Conservation (phyloP, 192 early-diverging fungal species). For the Coemansia sp. region DNA sequence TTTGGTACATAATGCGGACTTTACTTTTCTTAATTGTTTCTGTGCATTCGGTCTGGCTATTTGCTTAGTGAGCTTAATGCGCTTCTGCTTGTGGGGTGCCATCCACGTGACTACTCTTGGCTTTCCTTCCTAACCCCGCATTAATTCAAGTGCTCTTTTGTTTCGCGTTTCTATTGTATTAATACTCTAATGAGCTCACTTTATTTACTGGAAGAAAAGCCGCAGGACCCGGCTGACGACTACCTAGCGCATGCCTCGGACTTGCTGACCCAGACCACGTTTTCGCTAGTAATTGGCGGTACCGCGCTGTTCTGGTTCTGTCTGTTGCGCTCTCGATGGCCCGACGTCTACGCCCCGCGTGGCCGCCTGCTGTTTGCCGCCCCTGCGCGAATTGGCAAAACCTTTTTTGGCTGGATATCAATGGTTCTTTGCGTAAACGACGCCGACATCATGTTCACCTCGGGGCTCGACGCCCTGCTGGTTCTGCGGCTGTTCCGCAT, state of each 20-base stretch:
- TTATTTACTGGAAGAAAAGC: not conserved
- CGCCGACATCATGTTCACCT: conserved; percentile 51
- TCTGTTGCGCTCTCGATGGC: conserved; percentile 56
- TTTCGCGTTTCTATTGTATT: conserved; percentile 1
- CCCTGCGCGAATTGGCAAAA: conserved; percentile 46
- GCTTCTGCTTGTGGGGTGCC: no score
- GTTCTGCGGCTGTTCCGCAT: conserved; percentile 54
- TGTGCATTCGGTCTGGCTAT: no score
- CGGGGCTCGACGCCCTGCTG: conserved; percentile 49
- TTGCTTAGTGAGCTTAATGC: no score
- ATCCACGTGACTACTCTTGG: no score
- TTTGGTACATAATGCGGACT: conserved; percentile 23
- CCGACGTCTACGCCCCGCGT: conserved; percentile 55
- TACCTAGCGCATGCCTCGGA: conserved; percentile 53
- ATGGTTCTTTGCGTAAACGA: conserved; percentile 48
- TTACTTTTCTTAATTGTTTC: no score
- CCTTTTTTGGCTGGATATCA: conserved; percentile 47
- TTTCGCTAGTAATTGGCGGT: conserved; percentile 42
- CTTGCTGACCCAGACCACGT: conserved; percentile 50
- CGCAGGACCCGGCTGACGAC: conserved; percentile 29
- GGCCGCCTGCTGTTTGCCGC: conserved; percentile 48
- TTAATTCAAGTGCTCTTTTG: not conserved
- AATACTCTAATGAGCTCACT: not conserved
- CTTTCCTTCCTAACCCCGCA: conserved; percentile 1
- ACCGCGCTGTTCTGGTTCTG: conserved; percentile 50